Evolutionary conservation across 306 rosid genomes (phyloP).

Genomic region (Cucumis cinereus): DNA sequence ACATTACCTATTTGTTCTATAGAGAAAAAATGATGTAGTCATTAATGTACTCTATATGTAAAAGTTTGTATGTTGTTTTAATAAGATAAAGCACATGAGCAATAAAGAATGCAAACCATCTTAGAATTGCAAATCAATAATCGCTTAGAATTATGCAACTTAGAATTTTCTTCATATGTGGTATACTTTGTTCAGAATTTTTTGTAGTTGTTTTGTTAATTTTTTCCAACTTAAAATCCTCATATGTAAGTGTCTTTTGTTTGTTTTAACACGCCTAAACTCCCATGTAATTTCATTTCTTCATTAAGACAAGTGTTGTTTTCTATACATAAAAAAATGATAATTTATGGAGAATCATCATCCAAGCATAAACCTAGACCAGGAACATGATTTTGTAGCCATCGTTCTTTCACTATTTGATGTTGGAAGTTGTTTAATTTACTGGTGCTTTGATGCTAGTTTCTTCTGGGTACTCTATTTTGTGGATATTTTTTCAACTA

Average conservation of each 20-base stretch:
- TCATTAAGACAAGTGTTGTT: background rate
- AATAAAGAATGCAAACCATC: background rate
- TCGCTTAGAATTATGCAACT: background rate
- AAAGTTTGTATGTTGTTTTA: background rate
- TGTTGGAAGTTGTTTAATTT: too few species aligned
- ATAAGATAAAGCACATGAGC: background rate
- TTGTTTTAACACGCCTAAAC: background rate
- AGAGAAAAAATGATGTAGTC: background rate
- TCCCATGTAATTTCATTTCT: background rate
- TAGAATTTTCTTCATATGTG: background rate
- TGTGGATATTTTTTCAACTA: too few species aligned
- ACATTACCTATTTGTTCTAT: constrained; percentile 67
- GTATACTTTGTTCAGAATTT: background rate
- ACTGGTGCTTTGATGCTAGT: too few species aligned
- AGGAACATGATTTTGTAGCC: too few species aligned
- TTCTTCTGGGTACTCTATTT: too few species aligned
- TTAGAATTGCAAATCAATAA: background rate
- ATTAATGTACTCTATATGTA: background rate
- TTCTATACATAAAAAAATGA: background rate
- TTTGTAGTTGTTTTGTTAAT: background rate
- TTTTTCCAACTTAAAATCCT: background rate
- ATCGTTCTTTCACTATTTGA: too few species aligned
- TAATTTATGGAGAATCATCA: background rate
- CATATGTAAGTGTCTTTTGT: background rate
- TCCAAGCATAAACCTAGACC: background rate